Conservation (phyloP, 345 rosid species). For the Eucalyptus fibrosa region DNA sequence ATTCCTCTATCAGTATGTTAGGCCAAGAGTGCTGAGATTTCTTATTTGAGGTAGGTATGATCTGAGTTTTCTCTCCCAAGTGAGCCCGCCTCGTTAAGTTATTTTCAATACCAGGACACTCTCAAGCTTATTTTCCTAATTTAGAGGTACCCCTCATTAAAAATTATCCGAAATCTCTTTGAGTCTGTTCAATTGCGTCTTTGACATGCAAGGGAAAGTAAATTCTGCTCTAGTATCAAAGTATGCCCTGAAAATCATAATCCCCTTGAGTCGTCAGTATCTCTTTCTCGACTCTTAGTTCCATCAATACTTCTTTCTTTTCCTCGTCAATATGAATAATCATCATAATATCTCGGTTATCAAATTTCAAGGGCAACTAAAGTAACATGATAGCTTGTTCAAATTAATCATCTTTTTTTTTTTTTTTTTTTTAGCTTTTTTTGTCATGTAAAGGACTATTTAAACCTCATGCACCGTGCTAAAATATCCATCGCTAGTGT, state of each 20-base stretch:
- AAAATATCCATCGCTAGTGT: neutral
- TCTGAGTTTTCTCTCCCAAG: accelerated
- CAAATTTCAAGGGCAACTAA: neutral
- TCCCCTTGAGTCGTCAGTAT: neutral
- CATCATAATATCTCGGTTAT: neutral
- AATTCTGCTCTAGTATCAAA: neutral
- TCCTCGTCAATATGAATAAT: neutral
- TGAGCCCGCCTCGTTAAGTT: neutral
- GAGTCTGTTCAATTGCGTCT: neutral
- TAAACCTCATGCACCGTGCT: neutral
- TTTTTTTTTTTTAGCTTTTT: neutral
- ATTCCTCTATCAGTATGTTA: neutral
- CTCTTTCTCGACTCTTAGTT: neutral
- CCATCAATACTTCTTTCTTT: neutral
- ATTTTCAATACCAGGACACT: neutral
- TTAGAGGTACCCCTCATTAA: neutral
- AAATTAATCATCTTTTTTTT: too few relatives aligned
- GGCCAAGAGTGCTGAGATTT: neutral
- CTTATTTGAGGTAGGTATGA: neutral
- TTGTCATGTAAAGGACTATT: neutral
- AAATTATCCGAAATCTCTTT: neutral
- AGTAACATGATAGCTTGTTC: neutral
- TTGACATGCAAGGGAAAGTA: neutral
- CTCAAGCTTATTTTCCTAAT: neutral
- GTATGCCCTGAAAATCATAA: neutral